Conservation (phyloP, 176 grass and related monocot species). For the Dendrocalamus sinicus region DNA sequence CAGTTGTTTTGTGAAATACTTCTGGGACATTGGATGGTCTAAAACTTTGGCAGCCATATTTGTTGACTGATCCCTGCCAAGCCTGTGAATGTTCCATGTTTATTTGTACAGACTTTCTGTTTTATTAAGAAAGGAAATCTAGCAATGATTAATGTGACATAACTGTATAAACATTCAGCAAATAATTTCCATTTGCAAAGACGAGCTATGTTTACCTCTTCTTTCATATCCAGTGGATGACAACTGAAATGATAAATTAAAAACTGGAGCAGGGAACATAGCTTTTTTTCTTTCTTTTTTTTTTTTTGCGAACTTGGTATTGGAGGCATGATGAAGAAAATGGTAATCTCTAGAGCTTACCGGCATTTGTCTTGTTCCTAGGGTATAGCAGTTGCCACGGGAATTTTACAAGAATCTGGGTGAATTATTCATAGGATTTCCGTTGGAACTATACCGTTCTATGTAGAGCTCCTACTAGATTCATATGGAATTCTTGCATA, state of each 20-base stretch:
- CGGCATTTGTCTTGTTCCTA: not conserved
- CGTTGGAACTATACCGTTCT: not conserved
- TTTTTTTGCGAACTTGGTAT: not conserved
- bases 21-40: constrained; percentile 62
- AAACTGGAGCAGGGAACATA: not conserved
- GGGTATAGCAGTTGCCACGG: not conserved
- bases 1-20: constrained; percentile 79
- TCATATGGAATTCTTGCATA: not conserved
- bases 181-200: constrained; percentile 48
- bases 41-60: constrained; percentile 74
- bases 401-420: not conserved
- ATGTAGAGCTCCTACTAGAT: not conserved
- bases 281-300: not conserved
- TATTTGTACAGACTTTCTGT: constrained; percentile 85
- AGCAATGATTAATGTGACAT: constrained; percentile 57
- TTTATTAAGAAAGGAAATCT: constrained; percentile 57
- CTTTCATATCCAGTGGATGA: not conserved
- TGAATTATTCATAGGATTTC: not conserved
- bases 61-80: constrained; percentile 68
- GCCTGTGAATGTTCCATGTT: constrained; percentile 73
- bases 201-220: not conserved
- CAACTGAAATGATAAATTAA: not conserved
- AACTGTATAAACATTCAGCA: constrained; percentile 67
- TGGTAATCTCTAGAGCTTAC: not conserved
- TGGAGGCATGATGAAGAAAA: not conserved